Conservation (phyloP, 345 rosid species). For the Brassica incana region DNA sequence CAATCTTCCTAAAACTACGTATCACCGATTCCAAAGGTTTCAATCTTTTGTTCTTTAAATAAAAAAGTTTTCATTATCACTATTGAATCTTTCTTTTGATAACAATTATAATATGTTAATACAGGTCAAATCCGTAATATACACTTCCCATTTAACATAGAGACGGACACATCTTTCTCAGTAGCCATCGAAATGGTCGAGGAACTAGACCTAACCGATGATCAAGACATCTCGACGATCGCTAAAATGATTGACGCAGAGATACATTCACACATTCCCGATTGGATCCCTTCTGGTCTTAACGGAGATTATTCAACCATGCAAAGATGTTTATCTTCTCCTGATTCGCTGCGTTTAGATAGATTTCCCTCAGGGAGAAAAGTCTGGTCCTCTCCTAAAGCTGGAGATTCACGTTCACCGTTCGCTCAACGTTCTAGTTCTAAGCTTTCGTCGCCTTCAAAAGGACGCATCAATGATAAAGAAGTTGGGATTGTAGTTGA, state of each 20-base stretch:
- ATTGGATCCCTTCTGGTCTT: conserved; percentile 56
- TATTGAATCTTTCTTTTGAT: background rate
- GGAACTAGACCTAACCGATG: conserved; percentile 85
- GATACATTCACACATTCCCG: conserved; percentile 68
- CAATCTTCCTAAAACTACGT: conserved; percentile 81
- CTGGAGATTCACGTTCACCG: conserved; percentile 47
- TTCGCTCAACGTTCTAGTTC: conserved; percentile 27
- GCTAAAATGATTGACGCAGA: conserved; percentile 75
- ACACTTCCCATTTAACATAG: conserved; percentile 91
- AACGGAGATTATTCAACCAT: conserved; percentile 33
- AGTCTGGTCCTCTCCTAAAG: conserved; percentile 82
- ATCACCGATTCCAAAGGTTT: conserved; percentile 85
- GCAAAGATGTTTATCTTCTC: conserved; percentile 38
- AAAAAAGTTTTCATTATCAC: background rate
- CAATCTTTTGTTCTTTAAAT: conserved; percentile 17
- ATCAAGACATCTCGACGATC: conserved; percentile 78
- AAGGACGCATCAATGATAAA: conserved; percentile 30
- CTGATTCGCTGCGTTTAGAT: conserved; percentile 54
- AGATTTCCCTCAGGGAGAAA: conserved; percentile 81
- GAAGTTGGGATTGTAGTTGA: conserved; percentile 43
- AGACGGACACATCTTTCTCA: conserved; percentile 77
- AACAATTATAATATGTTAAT: background rate
- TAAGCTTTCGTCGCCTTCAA: conserved; percentile 15
- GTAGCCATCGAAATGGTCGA: conserved; percentile 98
- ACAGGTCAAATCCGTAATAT: conserved; percentile 83